Evolutionary conservation across 2,329 filamentous ascomycete genomes (phyloP).

Genomic region (Ambrosiella beaveri): DNA sequence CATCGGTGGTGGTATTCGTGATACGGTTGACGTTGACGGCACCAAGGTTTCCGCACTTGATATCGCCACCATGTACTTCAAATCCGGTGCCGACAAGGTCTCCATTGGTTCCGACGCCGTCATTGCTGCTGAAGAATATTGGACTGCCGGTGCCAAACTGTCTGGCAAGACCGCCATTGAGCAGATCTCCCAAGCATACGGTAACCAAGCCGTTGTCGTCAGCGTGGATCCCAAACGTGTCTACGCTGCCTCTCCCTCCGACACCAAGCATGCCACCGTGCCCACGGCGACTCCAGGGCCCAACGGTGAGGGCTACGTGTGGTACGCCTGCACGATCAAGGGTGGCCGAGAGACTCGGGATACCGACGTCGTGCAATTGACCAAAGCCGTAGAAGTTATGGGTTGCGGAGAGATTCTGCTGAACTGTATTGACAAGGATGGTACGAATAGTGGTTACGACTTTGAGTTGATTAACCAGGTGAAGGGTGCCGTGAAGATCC

Average conservation of each 20-base stretch:
- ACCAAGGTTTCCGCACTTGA: constrained; percentile 76
- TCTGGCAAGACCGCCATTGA: constrained; percentile 82
- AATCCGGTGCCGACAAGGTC: constrained; percentile 91
- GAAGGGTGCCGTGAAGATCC: constrained; percentile 73
- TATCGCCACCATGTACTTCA: constrained; percentile 93
- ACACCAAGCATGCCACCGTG: constrained; percentile 56
- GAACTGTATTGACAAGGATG: constrained; percentile 96
- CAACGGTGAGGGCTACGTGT: constrained; percentile 65
- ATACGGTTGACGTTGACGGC: constrained; percentile 78
- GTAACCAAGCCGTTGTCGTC: constrained; percentile 91
- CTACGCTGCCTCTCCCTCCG: constrained; percentile 58
- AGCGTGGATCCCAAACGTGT: constrained; percentile 86
- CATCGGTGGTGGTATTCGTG: constrained; percentile 85
- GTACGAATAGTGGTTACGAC: constrained; percentile 87
- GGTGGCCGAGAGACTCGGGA: constrained; percentile 89
- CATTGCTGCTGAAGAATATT: constrained; percentile 80
- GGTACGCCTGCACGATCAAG: constrained; percentile 96
- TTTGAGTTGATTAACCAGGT: constrained; percentile 79
- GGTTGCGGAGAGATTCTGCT: constrained; percentile 85
- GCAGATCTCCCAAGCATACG: constrained; percentile 83
- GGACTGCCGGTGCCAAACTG: constrained; percentile 48
- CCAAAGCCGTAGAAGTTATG: constrained; percentile 85
- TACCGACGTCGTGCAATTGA: constrained; percentile 77
- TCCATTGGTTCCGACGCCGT: constrained; percentile 94
- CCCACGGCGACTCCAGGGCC: constrained; percentile 53